phyloP scores from a whole-genome alignment of 176 grass and related monocot genomes.

The Aegilops longissima region DNA sequence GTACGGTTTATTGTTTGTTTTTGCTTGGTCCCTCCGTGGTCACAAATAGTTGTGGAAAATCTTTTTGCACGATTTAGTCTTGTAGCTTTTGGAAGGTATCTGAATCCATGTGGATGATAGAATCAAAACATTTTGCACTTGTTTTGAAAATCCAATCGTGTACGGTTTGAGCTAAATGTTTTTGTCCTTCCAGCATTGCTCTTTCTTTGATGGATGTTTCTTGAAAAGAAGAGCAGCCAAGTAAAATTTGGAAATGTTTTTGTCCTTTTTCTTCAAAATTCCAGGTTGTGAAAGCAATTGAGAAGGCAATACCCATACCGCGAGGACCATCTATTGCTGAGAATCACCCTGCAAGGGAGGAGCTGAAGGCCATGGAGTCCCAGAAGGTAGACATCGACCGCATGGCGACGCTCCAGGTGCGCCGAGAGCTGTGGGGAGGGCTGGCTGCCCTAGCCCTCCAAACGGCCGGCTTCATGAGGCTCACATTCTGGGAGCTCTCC shows the following conservation, averaged over 20 bases:
- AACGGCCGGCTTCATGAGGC: conserved; percentile 78
- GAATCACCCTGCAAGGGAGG: conserved; percentile 23
- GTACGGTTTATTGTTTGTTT: conserved; percentile 17
- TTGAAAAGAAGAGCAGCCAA: conserved; percentile 56
- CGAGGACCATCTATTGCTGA: background rate
- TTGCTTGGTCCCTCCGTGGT: background rate
- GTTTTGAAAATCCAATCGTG: background rate
- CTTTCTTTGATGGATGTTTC: conserved; percentile 22
- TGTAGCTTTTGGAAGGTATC: background rate
- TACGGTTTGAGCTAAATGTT: background rate
- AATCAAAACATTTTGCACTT: background rate
- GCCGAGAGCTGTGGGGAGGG: conserved; percentile 75
- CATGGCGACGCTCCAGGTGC: conserved; percentile 32
- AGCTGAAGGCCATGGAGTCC: conserved; percentile 72
- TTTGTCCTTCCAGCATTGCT: conserved; percentile 13
- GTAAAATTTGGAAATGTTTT: conserved; percentile 55
- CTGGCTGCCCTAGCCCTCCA: conserved; percentile 60
- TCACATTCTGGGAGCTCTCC: conserved; percentile 96
- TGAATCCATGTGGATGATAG: background rate
- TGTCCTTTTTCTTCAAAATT: conserved; percentile 26
- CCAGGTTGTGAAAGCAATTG: conserved; percentile 79
- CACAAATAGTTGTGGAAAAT: background rate
- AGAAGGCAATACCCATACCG: conserved; percentile 55
- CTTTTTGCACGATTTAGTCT: conserved; percentile 7
- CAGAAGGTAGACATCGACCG: conserved; percentile 66